Percentiles rank a stretch among this genome's conserved stretches.
Evolutionary conservation across 2,329 filamentous ascomycete species (phyloP).

Genomic region (Neonectria neomacrospora): DNA sequence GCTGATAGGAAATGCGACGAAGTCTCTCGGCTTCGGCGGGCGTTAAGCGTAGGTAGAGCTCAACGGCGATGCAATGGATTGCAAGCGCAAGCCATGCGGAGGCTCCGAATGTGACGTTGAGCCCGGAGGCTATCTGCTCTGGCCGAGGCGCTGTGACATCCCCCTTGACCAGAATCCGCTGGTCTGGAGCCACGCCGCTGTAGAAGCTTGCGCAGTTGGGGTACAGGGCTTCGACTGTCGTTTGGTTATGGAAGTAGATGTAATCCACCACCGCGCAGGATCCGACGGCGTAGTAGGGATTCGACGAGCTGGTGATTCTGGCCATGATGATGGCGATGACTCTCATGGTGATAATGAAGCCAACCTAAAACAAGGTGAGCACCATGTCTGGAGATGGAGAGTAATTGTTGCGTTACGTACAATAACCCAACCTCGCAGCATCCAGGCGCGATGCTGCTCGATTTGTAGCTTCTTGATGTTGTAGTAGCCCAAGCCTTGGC

Average conservation of each 20-base stretch:
- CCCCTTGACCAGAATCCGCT: constrained; percentile 45
- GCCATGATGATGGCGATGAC: constrained; percentile 58
- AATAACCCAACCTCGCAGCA: constrained; percentile 66
- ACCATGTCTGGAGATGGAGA: neutral
- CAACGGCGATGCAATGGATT: constrained; percentile 61
- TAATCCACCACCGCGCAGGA: constrained; percentile 62
- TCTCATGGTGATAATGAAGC: constrained; percentile 63
- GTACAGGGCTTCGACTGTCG: constrained; percentile 50
- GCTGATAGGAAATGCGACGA: constrained; percentile 65
- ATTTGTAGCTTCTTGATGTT: constrained; percentile 71
- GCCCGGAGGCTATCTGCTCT: constrained; percentile 52
- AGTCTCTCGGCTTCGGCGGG: constrained; percentile 64
- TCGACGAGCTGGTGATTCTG: constrained; percentile 49
- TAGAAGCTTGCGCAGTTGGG: constrained; percentile 57
- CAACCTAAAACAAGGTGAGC: constrained; percentile 49
- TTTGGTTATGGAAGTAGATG: constrained; percentile 46
- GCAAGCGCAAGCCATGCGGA: constrained; percentile 63
- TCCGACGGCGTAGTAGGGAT: constrained; percentile 43
- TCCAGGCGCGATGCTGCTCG: constrained; percentile 72
- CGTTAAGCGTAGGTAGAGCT: constrained; percentile 63
- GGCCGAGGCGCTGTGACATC: constrained; percentile 45
- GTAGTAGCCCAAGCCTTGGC: constrained; percentile 59
- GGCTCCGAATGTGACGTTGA: constrained; percentile 62
- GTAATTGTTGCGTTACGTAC: constrained; percentile 44
- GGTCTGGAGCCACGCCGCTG: constrained; percentile 33